phyloP scores from a whole-genome alignment of 129 eudicot genomes.

The Calendula officinalis region DNA sequence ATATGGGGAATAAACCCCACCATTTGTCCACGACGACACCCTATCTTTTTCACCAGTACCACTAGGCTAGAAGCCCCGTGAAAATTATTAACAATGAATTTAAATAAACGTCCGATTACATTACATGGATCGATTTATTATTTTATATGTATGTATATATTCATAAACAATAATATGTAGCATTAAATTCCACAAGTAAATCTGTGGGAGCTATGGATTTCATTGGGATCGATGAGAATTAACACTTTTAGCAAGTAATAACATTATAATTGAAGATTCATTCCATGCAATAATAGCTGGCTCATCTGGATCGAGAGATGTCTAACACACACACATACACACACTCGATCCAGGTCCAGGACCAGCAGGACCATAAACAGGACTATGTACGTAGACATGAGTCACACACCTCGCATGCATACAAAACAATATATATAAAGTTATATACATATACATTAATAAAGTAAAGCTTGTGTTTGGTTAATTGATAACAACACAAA shows the following conservation, averaged over 20 bases:
- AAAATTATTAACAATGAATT: no score
- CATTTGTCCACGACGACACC: no score
- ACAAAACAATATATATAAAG: not conserved
- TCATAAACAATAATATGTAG: not conserved
- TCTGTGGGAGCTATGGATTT: constrained; percentile 16
- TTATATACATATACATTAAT: not conserved
- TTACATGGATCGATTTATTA: no score
- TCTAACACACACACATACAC: not conserved
- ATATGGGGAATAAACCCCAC: no score
- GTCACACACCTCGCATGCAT: constrained; percentile 25
- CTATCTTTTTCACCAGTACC: no score
- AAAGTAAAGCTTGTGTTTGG: not conserved
- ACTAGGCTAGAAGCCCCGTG: no score
- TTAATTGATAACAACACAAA: not conserved
- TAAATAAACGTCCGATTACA: no score
- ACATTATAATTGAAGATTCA: not conserved
- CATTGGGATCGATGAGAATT: constrained; percentile 7
- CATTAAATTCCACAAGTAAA: constrained; percentile 4
- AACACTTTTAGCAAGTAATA: constrained; percentile 3
- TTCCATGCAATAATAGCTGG: constrained; percentile 21
- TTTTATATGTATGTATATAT: no score
- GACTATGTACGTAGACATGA: constrained; percentile 13
- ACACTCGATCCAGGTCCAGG: constrained; percentile 7
- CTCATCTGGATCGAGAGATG: constrained; percentile 16
- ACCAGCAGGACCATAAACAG: constrained; percentile 26